Conservation (phyloP, 2,329 filamentous ascomycete genomes). For the Ceratocystis diversiconidia region DNA sequence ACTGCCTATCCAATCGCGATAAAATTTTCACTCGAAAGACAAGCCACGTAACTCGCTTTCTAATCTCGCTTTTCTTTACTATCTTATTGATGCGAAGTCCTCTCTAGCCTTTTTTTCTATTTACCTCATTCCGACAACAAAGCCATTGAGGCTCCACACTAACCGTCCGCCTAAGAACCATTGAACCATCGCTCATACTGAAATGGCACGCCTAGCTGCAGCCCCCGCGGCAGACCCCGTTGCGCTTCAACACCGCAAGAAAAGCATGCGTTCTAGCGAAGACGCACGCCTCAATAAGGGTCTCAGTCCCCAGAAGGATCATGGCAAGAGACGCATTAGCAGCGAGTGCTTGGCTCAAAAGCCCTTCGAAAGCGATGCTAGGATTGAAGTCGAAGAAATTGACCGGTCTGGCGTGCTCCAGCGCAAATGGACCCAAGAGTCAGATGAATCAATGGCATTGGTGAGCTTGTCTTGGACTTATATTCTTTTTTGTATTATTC, state of each 20-base stretch:
- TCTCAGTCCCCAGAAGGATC: not conserved
- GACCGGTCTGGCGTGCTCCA: conserved; percentile 28
- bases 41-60: too few species aligned
- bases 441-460: conserved; percentile 9
- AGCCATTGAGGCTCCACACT: too few species aligned
- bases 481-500: too few species aligned
- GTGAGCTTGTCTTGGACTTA: not conserved
- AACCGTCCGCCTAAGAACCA: not conserved
- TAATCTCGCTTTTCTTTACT: too few species aligned
- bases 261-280: not conserved
- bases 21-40: too few species aligned
- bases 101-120: too few species aligned
- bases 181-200: not conserved
- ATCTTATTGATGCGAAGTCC: too few species aligned
- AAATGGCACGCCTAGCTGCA: conserved; percentile 12
- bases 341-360: not conserved
- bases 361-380: not conserved
- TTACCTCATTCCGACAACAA: too few species aligned
- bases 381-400: conserved; percentile 26
- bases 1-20: not conserved
- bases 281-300: not conserved
- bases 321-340: not conserved
- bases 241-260: conserved; percentile 7
- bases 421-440: conserved; percentile 23
- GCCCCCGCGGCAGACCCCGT: not conserved